Evolutionary conservation across 1,139 yeast species (phyloP), one percentile per base, ranked within the genome.

Genomic region (Pneumocystis canis): DNA sequence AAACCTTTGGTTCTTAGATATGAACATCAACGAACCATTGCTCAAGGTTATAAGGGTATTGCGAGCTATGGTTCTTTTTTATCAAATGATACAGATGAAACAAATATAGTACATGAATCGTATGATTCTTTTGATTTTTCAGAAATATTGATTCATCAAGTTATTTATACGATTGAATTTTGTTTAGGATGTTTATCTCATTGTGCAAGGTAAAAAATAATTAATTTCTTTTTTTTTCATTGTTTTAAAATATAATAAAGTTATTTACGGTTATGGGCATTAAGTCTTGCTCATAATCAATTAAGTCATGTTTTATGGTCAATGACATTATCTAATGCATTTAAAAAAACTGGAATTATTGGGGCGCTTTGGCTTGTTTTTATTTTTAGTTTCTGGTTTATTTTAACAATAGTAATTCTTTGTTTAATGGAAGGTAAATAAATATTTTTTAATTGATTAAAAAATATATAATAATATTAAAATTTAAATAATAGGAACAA

Each of bases 401-500:
- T 84, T 3, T 79, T 90, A 67, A 92, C 98, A 0, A 90, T 89
- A 59, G 84, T 89, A 68, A 89, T 94, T 65, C 80, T 94, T 73
- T 97, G 94, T 61, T 79, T 89, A 66, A 39, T 57, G 41, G 47
- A 57, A 4, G 40, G 41, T 57, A 57, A 16, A 6, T 18, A 3
- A 3, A 9, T 5, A 32, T 41, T 40, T 41, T 9, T 18, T 7
- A 41, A 41, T 4, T 18, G n/a, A n/a, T n/a, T n/a, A n/a, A n/a
- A n/a, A n/a, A n/a, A n/a, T n/a, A n/a, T n/a, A n/a, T n/a, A n/a
- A n/a, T n/a, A n/a, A n/a, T n/a, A n/a, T n/a, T n/a, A n/a, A n/a
- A n/a, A n/a, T n/a, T n/a, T n/a, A n/a, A n/a, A n/a, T 94, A 98
- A 98, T 94, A 75, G 99, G 99, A 62, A 94, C 98, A 0, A 87